Base-by-base conservation (phyloP, 148 eudicot genomes). In the Chenopodium album region DNA sequence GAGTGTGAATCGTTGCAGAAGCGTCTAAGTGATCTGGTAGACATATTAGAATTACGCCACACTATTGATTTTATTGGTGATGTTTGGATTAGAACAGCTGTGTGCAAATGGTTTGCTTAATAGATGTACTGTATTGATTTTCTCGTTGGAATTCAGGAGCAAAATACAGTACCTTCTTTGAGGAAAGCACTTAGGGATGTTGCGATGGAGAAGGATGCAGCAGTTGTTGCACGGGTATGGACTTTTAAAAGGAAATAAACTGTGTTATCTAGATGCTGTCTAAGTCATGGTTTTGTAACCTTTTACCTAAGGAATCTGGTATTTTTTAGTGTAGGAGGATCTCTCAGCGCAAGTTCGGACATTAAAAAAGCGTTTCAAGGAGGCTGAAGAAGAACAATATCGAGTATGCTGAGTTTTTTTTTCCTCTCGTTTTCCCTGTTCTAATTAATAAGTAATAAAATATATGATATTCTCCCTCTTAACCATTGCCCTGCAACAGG, bases 171-270 rank as follows among this genome's bases (percentile, higher is more conserved):
- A 71, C 99, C 99, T 9, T 92, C 97, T 73, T 86, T 96, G 82
- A 86, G 99, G 81, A 96, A 87, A 92, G 94, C 98, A 69, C 94
- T 96, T 44, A 94, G 85, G 87, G 98, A 94, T 86, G 95, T 96
- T 82, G 98, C 98, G 1, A 96, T 96, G 99, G 98, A 94, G 84
- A 96, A 96, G 77, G 99, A 96, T 89, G 98, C 98, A 73, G 99
- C 99, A 83, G 99, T 96, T 87, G 99, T 96, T 86, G 94, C 97
- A 73, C 87, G 94, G 94, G 99, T 96, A 91, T 48, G 54, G 68
- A 32, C 73, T 76, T 65, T 73, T 9, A 22, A 13, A 46, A 23
- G n/a, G 34, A 70, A 67, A 46, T 20, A 69, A n/a, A 70, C 67
- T 31, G 65, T 65, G 50, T 26, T 70, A 47, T 48, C 73, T 69